Base-by-base conservation (phyloP, 176 grass and related monocot genomes). In the Carex cristatella region DNA sequence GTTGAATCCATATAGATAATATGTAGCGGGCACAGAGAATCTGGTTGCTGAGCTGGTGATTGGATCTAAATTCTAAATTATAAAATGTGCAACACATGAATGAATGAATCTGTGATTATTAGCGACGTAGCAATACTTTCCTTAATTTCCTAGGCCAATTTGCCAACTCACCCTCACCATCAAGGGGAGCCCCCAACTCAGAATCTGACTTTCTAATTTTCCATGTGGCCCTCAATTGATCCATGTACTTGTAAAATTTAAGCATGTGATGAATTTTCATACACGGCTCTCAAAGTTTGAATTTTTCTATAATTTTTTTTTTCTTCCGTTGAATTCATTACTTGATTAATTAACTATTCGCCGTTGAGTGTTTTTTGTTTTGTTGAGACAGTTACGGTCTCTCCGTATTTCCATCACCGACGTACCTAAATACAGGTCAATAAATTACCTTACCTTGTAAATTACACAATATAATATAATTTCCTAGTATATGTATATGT, bases 271-370 rank as follows among this genome's bases (percentile, higher is more conserved):
- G 1, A 81, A 65, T 81, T 81, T 13, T 28, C 3, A 15, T 16
- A 65, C 79, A 81, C 79, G 79, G 79, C 79, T 65, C 2, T 71
- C 0, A 71, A 46, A 46, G 4, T 81, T 81, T 81, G 79, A 81
- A 40, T 40, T 13, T 46, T 9, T 46, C 44, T 65, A 40, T 23
- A 23, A 23, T 23, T 23, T 40, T 63, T 65, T 33, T 2, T 63
- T 28, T n/a, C 9, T 49, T 40, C 38, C 38, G 38, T 40, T 40
- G 38, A 40, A 40, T 40, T 40, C 38, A 4, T 40, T 40, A 40
- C 23, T 23, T 23, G 23, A 37, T 61, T 61, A 5, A 61, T 16
- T 23, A 18, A 63, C n/a, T 27, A 49, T 10, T 49, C 8, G 46
- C 46, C 46, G 7, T 77, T 32, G 71, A 40, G 3, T 40, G 4